Percentiles rank a stretch among this genome's conserved stretches.
Conservation (phyloP, 306 rosid species). For the Psophocarpus tetragonolobus region DNA sequence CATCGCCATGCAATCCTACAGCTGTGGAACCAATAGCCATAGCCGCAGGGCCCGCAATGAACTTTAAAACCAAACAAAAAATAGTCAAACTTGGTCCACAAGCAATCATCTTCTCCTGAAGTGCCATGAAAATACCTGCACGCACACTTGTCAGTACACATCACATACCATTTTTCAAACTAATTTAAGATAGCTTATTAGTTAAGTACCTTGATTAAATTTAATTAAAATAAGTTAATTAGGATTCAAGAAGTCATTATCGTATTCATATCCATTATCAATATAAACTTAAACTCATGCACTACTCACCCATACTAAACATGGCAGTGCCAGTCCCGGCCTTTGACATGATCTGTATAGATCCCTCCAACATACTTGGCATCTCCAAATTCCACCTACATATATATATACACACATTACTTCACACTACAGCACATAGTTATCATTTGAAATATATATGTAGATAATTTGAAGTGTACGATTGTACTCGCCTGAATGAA, state of each 20-base stretch:
- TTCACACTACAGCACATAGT: background rate
- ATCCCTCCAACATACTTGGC: slow-evolving; percentile 81
- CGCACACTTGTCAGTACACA: background rate
- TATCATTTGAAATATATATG: background rate
- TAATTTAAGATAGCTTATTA: background rate
- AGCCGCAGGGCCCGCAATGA: slow-evolving; percentile 92
- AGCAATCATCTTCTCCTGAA: slow-evolving; percentile 71
- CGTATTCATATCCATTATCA: too few relatives aligned
- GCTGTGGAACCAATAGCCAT: slow-evolving; percentile 78
- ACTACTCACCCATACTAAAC: slow-evolving; percentile 98
- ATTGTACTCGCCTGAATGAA: background rate
- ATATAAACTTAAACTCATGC: slow-evolving; percentile 3
- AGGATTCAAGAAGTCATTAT: background rate
- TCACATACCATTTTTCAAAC: background rate
- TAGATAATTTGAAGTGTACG: background rate
- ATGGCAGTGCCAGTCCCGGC: slow-evolving; percentile 94
- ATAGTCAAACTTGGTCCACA: slow-evolving; percentile 67
- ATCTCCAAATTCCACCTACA: slow-evolving; percentile 77
- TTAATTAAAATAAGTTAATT: background rate
- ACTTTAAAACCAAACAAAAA: slow-evolving; percentile 76
- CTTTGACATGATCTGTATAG: slow-evolving; percentile 77
- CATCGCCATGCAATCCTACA: slow-evolving; percentile 84
- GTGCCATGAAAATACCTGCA: slow-evolving; percentile 94
- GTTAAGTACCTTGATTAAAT: background rate
- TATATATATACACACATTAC: background rate